Percentiles rank a stretch among this genome's conserved stretches.
Conservation (phyloP, 2,329 filamentous ascomycete species). For the Colletotrichum sp. region DNA sequence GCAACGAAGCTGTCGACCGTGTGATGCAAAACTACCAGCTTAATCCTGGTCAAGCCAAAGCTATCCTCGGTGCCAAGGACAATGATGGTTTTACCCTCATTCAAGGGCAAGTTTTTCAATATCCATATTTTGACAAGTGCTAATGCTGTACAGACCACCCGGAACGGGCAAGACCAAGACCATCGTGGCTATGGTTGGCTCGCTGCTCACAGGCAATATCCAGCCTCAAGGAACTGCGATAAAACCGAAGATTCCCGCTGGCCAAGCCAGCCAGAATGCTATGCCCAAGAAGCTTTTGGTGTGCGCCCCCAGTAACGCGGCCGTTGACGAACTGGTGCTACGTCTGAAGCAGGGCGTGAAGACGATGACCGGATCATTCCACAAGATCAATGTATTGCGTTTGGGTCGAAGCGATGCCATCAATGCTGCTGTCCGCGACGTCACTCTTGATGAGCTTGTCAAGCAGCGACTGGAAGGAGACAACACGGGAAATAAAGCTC, state of each 20-base stretch:
- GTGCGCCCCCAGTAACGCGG: slow-evolving; percentile 97
- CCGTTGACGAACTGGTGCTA: slow-evolving; percentile 94
- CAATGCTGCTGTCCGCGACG: slow-evolving; percentile 85
- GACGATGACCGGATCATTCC: slow-evolving; percentile 72
- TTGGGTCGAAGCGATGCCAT: slow-evolving; percentile 92
- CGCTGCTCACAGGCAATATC: slow-evolving; percentile 71
- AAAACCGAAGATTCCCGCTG: slow-evolving; percentile 31
- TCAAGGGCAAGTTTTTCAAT: slow-evolving; percentile 68
- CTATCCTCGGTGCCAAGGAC: slow-evolving; percentile 88
- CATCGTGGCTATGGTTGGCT: slow-evolving; percentile 94
- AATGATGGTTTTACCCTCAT: slow-evolving; percentile 98
- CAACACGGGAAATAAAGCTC: slow-evolving; percentile 61
- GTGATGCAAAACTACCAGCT: slow-evolving; percentile 81
- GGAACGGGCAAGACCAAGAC: slow-evolving; percentile 99
- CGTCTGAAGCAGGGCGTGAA: slow-evolving; percentile 88
- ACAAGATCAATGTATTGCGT: slow-evolving; percentile 86
- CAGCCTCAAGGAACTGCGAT: slow-evolving; percentile 39
- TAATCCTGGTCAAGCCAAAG: slow-evolving; percentile 88
- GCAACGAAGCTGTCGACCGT: slow-evolving; percentile 71
- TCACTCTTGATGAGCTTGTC: slow-evolving; percentile 92
- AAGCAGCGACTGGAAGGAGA: slow-evolving; percentile 72
- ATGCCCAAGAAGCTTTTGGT: slow-evolving; percentile 85
- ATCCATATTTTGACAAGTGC: slow-evolving; percentile 19
- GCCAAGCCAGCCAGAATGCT: slow-evolving; percentile 36
- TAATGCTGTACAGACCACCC: slow-evolving; percentile 68